These are phyloP conservation scores for Epichloe festucae DNA, from an alignment of 2,329 filamentous ascomycete species.

Conservation along the genomic window DNA sequence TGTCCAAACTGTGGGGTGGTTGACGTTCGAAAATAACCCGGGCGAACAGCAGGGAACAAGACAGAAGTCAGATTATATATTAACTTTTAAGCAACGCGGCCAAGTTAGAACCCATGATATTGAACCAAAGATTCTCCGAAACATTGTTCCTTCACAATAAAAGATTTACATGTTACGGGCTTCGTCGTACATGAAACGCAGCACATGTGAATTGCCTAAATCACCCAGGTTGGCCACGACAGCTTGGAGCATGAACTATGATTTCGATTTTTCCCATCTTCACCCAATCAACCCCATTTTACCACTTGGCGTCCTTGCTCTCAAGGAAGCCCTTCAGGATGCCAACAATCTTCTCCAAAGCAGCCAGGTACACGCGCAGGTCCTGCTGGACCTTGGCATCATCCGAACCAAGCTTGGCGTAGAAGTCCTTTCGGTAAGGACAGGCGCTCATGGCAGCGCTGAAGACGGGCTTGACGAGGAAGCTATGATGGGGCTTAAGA, in stretches of 20 bases:
- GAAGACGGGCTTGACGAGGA: constrained; percentile 86
- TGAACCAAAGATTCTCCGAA: too few relatives aligned
- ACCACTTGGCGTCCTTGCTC: constrained; percentile 11
- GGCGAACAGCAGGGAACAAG: too few relatives aligned
- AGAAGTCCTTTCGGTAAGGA: constrained; percentile 90
- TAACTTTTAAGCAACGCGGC: too few relatives aligned
- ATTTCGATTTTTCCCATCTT: neutral
- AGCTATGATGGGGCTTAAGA: constrained; percentile 83
- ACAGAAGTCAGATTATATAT: too few relatives aligned
- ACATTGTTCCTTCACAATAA: too few relatives aligned
- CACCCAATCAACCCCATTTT: neutral
- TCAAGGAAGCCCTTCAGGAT: constrained; percentile 54
- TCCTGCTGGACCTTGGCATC: constrained; percentile 47
- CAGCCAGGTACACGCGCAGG: constrained; percentile 59
- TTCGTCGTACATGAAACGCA: too few relatives aligned
- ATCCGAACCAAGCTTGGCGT: constrained; percentile 67
- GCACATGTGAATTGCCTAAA: neutral
- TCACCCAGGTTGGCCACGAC: neutral
- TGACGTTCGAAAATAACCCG: too few relatives aligned
- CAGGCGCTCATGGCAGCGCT: constrained; percentile 84
- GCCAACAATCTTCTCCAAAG: constrained; percentile 63
- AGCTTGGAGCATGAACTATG: too few relatives aligned
- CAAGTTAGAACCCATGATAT: too few relatives aligned
- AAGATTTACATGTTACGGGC: too few relatives aligned
- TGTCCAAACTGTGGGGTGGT: too few relatives aligned